These are phyloP conservation scores for Acacia pycnantha DNA, from an alignment of 331 rosid genomes.

Conservation along the genomic window DNA sequence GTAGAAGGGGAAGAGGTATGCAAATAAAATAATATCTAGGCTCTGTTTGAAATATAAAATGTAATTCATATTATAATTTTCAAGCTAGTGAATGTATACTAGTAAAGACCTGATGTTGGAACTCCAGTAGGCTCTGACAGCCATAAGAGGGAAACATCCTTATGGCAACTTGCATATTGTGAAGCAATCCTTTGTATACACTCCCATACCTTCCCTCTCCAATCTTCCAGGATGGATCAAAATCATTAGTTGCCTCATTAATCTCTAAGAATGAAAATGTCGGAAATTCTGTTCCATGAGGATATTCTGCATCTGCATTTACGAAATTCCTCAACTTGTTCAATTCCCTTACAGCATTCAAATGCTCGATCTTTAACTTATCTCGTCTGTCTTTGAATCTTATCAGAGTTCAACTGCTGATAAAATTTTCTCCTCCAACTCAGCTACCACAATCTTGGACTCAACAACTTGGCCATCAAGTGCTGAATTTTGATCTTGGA, in stretches of 20 bases:
- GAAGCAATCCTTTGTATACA: constrained; percentile 77
- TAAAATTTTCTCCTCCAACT: constrained; percentile 81
- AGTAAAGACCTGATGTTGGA: constrained; percentile 61
- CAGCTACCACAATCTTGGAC: constrained; percentile 44
- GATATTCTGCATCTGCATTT: constrained; percentile 37
- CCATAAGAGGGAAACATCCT: constrained; percentile 96
- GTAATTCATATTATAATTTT: constrained; percentile 13
- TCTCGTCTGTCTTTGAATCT: constrained; percentile 82
- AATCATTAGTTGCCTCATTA: constrained; percentile 77
- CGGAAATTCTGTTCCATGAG: constrained; percentile 59
- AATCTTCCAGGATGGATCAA: constrained; percentile 93
- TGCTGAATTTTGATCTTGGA: constrained; percentile 49
- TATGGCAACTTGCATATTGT: constrained; percentile 80
- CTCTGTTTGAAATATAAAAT: not conserved
- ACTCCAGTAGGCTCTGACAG: constrained; percentile 55
- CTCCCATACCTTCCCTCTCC: constrained; percentile 87
- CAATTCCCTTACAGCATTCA: constrained; percentile 53
- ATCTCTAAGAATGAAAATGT: constrained; percentile 82
- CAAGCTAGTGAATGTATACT: not conserved
- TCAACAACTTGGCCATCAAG: constrained; percentile 52
- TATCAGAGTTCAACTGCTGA: constrained; percentile 73
- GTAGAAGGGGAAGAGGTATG: not conserved
- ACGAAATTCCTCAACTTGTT: constrained; percentile 44
- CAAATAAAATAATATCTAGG: not conserved
- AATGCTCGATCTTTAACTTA: constrained; percentile 53